Evolutionary conservation across 257 asterid species (phyloP).

Genomic region (Voacanga thouarsii): DNA sequence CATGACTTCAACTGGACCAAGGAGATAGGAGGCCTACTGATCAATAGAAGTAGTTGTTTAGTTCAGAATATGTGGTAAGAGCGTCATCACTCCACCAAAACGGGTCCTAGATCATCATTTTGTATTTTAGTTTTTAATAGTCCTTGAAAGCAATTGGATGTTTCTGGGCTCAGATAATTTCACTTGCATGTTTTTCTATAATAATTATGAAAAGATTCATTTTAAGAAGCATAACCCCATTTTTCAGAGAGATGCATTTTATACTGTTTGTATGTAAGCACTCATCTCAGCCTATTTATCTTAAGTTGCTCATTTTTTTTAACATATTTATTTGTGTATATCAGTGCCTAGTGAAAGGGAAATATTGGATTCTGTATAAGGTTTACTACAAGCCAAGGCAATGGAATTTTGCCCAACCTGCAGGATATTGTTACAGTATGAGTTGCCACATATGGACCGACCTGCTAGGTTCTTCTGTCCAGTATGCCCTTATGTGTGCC

Average conservation of each 20-base stretch:
- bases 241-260: not conserved
- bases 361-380: not conserved
- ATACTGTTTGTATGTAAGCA: not conserved
- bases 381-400: not conserved
- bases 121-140: too few species aligned
- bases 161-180: too few species aligned
- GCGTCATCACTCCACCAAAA: too few species aligned
- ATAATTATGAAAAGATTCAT: too few species aligned
- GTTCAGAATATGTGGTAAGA: too few species aligned
- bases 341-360: not conserved
- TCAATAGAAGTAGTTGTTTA: too few species aligned
- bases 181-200: too few species aligned
- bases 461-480: constrained; percentile 60
- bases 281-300: not conserved
- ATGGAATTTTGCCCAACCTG: constrained; percentile 89
- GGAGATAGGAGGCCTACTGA: too few species aligned
- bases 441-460: constrained; percentile 48
- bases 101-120: too few species aligned
- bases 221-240: not conserved
- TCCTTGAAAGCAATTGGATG: too few species aligned
- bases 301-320: not conserved
- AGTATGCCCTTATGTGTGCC: constrained; percentile 58
- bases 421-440: constrained; percentile 56
- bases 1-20: not conserved
- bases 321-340: not conserved